Conservation (phyloP, 495 filamentous ascomycete species). For the Penicillium roqueforti region DNA sequence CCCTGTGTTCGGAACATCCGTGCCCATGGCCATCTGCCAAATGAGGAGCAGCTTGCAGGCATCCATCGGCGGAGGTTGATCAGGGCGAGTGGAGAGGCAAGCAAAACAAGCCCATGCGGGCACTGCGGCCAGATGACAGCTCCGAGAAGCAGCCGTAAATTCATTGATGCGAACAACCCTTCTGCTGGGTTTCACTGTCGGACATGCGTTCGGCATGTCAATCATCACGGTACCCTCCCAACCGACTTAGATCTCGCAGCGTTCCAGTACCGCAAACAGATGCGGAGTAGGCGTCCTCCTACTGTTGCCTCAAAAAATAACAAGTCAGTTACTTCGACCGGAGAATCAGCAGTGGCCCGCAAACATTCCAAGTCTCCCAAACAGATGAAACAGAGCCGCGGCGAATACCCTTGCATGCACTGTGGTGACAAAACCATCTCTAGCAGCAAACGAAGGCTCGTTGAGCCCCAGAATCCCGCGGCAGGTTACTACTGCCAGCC, state of each 20-base stretch:
- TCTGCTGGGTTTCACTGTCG: slow-evolving; percentile 5
- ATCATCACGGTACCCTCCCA: neutral
- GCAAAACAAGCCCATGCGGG: neutral
- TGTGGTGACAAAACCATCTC: slow-evolving; percentile 2
- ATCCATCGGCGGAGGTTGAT: neutral
- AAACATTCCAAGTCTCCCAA: neutral
- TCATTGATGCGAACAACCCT: neutral
- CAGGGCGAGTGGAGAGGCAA: neutral
- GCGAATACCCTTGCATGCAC: slow-evolving; percentile 1
- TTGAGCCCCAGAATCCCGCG: neutral
- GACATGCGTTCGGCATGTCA: neutral
- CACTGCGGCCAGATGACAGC: slow-evolving; percentile 1
- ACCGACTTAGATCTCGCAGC: slow-evolving; percentile 1
- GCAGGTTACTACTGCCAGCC: slow-evolving; percentile 7
- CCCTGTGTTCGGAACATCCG: neutral
- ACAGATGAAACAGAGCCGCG: slow-evolving; percentile 3
- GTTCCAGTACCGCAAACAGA: neutral
- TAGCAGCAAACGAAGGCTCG: neutral
- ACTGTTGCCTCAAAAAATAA: neutral
- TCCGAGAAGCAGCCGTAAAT: neutral
- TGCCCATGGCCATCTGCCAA: neutral
- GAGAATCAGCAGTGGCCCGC: neutral
- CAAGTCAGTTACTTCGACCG: neutral
- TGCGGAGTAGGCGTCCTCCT: neutral
- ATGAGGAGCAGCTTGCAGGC: slow-evolving; percentile 2